These are phyloP conservation scores for Penicillium taxi DNA, from an alignment of 495 filamentous ascomycete genomes.

Conservation along the genomic window DNA sequence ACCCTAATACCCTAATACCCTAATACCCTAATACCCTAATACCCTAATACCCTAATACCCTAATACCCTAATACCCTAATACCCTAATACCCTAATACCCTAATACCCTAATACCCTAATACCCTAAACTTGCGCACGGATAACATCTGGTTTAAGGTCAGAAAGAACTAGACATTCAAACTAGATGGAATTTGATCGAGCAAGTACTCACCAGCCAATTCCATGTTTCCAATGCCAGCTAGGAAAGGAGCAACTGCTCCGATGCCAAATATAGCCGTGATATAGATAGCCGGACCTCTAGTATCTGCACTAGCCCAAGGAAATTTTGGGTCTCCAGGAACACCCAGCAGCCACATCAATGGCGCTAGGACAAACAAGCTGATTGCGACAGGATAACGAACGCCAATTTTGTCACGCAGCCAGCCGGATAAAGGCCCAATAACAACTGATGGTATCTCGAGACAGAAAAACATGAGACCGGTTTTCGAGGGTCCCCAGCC, in stretches of 20 bases:
- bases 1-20: too few relatives aligned
- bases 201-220: constrained; percentile 1
- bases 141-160: too few relatives aligned
- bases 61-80: too few relatives aligned
- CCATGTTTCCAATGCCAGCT: constrained; percentile 5
- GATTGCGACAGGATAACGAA: constrained; percentile 1
- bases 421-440: constrained; percentile 10
- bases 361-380: background rate
- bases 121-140: too few relatives aligned
- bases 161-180: too few relatives aligned
- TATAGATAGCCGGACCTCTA: background rate
- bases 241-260: constrained; percentile 7
- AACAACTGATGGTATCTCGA: constrained; percentile 5
- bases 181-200: too few relatives aligned
- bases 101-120: too few relatives aligned
- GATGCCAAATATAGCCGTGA: background rate
- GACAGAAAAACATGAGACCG: constrained; percentile 5
- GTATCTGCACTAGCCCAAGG: background rate
- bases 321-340: background rate
- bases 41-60: too few relatives aligned
- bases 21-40: too few relatives aligned
- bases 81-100: too few relatives aligned
- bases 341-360: background rate
- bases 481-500: constrained; percentile 5
- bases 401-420: constrained; percentile 8